Evolutionary conservation across 768 basidiomycete species (phyloP).

Genomic region (Hygrophorus russula): DNA sequence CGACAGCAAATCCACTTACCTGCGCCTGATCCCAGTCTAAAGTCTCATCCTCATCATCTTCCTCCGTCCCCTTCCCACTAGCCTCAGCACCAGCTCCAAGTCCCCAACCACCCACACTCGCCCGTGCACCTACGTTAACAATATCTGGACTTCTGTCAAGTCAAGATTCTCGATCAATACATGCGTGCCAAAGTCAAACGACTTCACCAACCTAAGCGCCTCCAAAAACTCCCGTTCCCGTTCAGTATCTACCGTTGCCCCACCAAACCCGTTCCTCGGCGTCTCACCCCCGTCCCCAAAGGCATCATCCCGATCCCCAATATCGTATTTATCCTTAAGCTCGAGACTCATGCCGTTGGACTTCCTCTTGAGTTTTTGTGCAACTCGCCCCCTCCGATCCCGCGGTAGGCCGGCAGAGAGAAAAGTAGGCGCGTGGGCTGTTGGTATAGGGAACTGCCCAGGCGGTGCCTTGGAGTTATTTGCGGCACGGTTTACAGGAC

Average conservation of each 20-base stretch:
- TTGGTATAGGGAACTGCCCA: conserved; percentile 3
- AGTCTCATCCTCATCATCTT: conserved; percentile 54
- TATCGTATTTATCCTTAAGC: conserved; percentile 13
- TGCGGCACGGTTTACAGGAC: conserved; percentile 13
- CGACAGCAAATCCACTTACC: conserved; percentile 20
- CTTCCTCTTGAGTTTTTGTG: conserved; percentile 31
- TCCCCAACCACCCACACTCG: conserved; percentile 67
- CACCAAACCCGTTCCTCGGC: conserved; percentile 29
- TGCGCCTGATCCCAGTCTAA: conserved; percentile 66
- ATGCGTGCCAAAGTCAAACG: neutral
- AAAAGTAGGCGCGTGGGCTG: conserved; percentile 49
- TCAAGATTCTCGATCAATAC: neutral
- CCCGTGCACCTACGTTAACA: conserved; percentile 26
- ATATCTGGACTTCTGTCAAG: conserved; percentile 40
- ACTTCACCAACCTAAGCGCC: conserved; percentile 28
- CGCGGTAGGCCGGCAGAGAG: conserved; percentile 63
- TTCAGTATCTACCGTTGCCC: conserved; percentile 25
- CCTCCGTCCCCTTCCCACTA: conserved; percentile 31
- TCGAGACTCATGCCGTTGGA: conserved; percentile 17
- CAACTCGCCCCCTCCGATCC: conserved; percentile 71
- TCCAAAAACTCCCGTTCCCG: conserved; percentile 48
- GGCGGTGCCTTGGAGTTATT: conserved; percentile 11
- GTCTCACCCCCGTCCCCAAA: conserved; percentile 39
- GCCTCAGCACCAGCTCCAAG: conserved; percentile 52
- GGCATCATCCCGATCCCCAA: conserved; percentile 26